Evolutionary conservation across 2,329 filamentous ascomycete genomes (phyloP), one percentile per base, ranked within the genome.

Genomic region (Fusarium subglutinans): DNA sequence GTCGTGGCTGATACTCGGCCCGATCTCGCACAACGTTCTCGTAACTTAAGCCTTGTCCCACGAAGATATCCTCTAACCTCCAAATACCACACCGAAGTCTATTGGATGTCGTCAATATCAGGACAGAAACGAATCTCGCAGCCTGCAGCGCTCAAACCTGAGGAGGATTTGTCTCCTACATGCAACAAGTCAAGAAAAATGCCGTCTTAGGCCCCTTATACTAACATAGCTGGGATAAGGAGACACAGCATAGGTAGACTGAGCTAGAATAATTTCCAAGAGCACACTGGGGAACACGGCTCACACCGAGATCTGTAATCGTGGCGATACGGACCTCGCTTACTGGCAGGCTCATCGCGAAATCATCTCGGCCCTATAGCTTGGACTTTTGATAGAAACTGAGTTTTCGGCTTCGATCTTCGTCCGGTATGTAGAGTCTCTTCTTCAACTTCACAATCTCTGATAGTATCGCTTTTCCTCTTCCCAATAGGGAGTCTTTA

Each of bases 21-120:
- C 67, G 66, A 59, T 54, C 40, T 43, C 28, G 10, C 12, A 64
- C n/a, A 47, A 24, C 44, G 35, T 56, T 45, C 47, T 55, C 37
- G n/a, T 59, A 43, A 24, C 37, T 44, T 33, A 17, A 63, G 20
- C 26, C 45, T 28, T 22, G 14, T n/a, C 13, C 14, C 26, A 26
- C 40, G 9, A n/a, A 24, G n/a, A 40, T 18, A 22, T 50, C 11
- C n/a, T 26, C 12, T 28, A 51, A 47, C 12, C n/a, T 14, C 13
- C 17, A 40, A 9, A 30, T 28, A 14, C 6, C 13, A 7, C 3
- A 24, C n/a, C 35, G 24, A 56, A 14, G 40, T 24, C 43, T 58
- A 18, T 56, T n/a, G 4, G 11, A 40, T 9, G 12, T 20, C 17
- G 38, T 7, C 4, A 20, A 30, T 8, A 3, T 53, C 22, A 20